These are phyloP conservation scores for Phylloporus rhodoxanthus DNA, from an alignment of 768 basidiomycete species.

Conservation along the genomic window DNA sequence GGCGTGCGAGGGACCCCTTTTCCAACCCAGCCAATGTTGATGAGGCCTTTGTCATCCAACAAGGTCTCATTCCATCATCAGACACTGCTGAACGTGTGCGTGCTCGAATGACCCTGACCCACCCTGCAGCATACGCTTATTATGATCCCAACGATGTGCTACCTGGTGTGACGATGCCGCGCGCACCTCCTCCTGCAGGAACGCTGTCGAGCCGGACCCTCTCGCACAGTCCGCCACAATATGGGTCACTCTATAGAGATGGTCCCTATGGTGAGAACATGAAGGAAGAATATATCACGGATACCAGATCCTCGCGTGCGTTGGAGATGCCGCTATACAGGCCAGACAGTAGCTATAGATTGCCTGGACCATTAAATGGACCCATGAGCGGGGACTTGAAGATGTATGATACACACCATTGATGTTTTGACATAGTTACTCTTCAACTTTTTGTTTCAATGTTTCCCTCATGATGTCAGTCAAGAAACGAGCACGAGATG, in stretches of 20 bases:
- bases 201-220: not conserved
- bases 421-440: too few species aligned
- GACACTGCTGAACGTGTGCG: constrained; percentile 6
- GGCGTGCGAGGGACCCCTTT: constrained; percentile 1
- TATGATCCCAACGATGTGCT: not conserved
- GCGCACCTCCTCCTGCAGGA: not conserved
- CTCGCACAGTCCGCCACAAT: not conserved
- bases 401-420: not conserved
- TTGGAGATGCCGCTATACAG: not conserved
- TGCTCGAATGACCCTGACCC: constrained; percentile 4
- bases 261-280: not conserved
- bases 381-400: not conserved
- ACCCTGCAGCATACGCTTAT: not conserved
- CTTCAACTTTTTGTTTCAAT: too few species aligned
- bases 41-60: not conserved
- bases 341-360: not conserved
- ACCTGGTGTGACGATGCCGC: not conserved
- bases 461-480: not conserved
- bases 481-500: not conserved
- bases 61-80: constrained; percentile 4
- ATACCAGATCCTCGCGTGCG: constrained; percentile 2
- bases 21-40: not conserved
- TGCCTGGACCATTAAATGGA: not conserved
- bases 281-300: not conserved
- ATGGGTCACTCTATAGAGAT: not conserved